Evolutionary conservation across 345 rosid species (phyloP).

Genomic region (Fremontodendron californicum): DNA sequence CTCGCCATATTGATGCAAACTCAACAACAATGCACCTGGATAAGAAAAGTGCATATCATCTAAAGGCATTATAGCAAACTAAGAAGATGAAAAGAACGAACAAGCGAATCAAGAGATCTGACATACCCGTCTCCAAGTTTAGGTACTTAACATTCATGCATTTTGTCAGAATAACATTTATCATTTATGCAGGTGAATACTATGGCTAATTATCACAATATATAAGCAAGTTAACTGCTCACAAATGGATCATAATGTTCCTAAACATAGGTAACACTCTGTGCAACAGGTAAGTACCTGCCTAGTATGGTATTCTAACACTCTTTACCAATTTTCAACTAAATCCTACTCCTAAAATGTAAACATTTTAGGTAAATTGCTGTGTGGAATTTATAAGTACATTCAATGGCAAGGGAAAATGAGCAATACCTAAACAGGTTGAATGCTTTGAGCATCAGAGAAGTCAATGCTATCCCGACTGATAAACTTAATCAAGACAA

Average conservation of each 20-base stretch:
- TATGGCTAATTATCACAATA: no score
- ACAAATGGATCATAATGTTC: not conserved
- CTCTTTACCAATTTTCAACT: constrained; percentile 79
- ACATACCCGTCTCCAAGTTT: constrained; percentile 95
- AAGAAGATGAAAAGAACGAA: constrained; percentile 14
- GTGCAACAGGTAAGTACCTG: constrained; percentile 24
- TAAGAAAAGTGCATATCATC: constrained; percentile 14
- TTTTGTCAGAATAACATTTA: no score
- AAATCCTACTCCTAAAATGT: constrained; percentile 78
- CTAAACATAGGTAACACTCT: not conserved
- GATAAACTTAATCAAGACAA: constrained; percentile 51
- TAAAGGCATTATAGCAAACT: constrained; percentile 17
- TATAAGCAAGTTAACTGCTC: not conserved
- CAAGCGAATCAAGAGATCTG: constrained; percentile 11
- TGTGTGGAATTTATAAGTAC: not conserved
- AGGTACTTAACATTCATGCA: no score
- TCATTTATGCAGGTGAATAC: no score
- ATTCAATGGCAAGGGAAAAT: not conserved
- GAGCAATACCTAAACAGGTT: constrained; percentile 76
- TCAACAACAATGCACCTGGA: constrained; percentile 84
- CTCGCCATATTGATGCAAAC: no score
- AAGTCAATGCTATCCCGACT: constrained; percentile 91
- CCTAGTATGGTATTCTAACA: constrained; percentile 88
- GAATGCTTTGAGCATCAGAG: constrained; percentile 91
- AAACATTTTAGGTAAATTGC: constrained; percentile 4